phyloP scores from a whole-genome alignment of 352 stramenopile species.

The Thalassiosira livingstoniorum region DNA sequence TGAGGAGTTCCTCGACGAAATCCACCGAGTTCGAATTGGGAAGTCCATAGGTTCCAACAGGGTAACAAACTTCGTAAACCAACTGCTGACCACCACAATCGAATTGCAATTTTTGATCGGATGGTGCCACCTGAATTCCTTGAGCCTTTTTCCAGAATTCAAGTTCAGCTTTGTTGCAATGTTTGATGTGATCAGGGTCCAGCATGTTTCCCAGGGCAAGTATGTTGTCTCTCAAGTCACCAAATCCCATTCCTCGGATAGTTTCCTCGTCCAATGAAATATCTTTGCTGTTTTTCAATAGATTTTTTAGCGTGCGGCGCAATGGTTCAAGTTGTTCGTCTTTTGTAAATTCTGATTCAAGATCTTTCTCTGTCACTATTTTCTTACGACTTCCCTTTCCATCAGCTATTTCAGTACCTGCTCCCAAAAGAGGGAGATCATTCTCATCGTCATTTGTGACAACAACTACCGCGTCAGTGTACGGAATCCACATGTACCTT shows the following conservation, averaged over 20 bases:
- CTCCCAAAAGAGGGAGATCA: constrained; percentile 44
- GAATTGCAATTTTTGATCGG: constrained; percentile 97
- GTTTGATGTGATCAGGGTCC: constrained; percentile 91
- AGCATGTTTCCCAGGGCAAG: constrained; percentile 87
- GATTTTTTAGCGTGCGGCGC: constrained; percentile 87
- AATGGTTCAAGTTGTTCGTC: constrained; percentile 87
- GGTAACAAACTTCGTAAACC: constrained; percentile 97
- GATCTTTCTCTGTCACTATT: constrained; percentile 51
- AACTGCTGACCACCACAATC: constrained; percentile 98
- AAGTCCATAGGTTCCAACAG: constrained; percentile 80
- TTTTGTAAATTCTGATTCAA: constrained; percentile 49
- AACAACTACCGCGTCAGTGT: constrained; percentile 94
- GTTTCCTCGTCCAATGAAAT: constrained; percentile 61
- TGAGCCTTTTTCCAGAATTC: constrained; percentile 95
- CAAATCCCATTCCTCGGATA: constrained; percentile 84
- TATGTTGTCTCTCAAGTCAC: constrained; percentile 87
- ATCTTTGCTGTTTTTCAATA: constrained; percentile 69
- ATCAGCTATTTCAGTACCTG: constrained; percentile 41
- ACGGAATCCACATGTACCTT: constrained; percentile 99
- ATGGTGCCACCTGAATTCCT: constrained; percentile 91
- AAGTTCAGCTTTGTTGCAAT: constrained; percentile 94
- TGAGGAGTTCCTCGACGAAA: constrained; percentile 93
- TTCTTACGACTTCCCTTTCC: constrained; percentile 54
- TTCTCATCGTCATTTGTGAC: constrained; percentile 89
- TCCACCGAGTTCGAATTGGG: constrained; percentile 88